phyloP scores from a whole-genome alignment of 2,329 filamentous ascomycete genomes.

The Ophiostoma triangulosporum region DNA sequence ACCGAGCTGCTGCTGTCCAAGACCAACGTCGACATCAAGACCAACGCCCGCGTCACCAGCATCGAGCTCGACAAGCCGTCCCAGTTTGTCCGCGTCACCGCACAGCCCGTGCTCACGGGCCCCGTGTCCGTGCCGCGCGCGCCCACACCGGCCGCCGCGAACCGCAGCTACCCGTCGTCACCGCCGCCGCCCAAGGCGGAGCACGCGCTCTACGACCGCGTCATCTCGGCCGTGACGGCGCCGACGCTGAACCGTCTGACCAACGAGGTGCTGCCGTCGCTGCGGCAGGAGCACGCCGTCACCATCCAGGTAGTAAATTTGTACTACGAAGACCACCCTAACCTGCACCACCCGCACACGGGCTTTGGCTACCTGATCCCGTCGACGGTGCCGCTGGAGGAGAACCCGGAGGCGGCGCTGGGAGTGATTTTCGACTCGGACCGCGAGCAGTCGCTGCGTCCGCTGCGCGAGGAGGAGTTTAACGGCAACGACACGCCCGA shows the following conservation, averaged over 20 bases:
- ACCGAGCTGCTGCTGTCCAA: constrained; percentile 33
- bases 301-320: constrained; percentile 89
- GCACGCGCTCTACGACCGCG: constrained; percentile 34
- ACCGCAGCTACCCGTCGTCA: background rate
- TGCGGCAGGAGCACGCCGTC: constrained; percentile 47
- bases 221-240: constrained; percentile 50
- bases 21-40: constrained; percentile 47
- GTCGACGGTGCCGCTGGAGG: constrained; percentile 30
- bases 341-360: constrained; percentile 44
- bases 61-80: constrained; percentile 25
- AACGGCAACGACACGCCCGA: background rate
- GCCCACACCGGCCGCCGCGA: no score
- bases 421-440: constrained; percentile 89
- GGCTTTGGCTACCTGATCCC: constrained; percentile 94
- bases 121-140: background rate
- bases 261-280: constrained; percentile 28
- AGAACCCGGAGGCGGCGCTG: constrained; percentile 33
- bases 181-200: background rate
- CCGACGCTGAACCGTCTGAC: constrained; percentile 25
- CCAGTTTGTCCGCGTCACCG: background rate
- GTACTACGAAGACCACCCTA: constrained; percentile 51
- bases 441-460: constrained; percentile 23
- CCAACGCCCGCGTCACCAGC: constrained; percentile 31
- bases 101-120: background rate
- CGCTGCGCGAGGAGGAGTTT: constrained; percentile 2